Conservation (phyloP, 2,329 filamentous ascomycete species). For the Boeremia lycopersici region DNA sequence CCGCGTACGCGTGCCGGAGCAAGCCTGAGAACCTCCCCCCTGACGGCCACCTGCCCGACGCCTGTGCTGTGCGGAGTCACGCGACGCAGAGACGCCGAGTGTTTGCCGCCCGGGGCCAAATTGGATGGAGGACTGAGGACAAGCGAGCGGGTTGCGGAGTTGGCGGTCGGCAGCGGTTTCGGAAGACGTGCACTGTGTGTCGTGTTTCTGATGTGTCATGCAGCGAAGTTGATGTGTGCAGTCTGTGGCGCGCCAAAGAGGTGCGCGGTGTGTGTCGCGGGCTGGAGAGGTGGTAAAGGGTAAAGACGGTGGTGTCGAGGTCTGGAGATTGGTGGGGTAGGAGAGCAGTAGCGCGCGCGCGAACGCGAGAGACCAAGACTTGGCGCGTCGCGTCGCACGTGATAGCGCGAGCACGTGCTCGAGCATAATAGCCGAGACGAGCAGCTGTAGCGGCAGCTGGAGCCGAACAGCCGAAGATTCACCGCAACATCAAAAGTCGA, state of each 20-base stretch:
- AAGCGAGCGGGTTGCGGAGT: constrained; percentile 3
- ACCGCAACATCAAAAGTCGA: not conserved
- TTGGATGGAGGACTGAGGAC: constrained; percentile 5
- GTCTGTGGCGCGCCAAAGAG: not conserved
- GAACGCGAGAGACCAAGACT: no score
- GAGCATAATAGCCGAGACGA: no score
- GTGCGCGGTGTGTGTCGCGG: not conserved
- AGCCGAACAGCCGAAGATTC: not conserved
- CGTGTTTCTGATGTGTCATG: not conserved
- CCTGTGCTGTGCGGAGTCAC: not conserved
- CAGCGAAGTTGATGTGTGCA: not conserved
- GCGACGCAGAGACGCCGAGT: constrained; percentile 2
- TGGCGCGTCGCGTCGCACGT: no score
- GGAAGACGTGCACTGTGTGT: not conserved
- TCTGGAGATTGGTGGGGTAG: no score
- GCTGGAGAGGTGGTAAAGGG: no score
- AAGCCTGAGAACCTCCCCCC: constrained; percentile 9
- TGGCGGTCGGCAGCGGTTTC: not conserved
- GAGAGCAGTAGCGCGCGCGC: no score
- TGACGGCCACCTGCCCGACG: not conserved
- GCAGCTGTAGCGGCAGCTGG: not conserved
- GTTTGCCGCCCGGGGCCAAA: not conserved
- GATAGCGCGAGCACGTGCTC: no score
- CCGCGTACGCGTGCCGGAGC: not conserved
- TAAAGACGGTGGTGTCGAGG: no score